A percentile compares a stretch with the other conserved stretches of the same genome.
These are phyloP conservation scores for Arabidopsis thaliana DNA, from an alignment of 345 rosid genomes.

Conservation along the genomic window DNA sequence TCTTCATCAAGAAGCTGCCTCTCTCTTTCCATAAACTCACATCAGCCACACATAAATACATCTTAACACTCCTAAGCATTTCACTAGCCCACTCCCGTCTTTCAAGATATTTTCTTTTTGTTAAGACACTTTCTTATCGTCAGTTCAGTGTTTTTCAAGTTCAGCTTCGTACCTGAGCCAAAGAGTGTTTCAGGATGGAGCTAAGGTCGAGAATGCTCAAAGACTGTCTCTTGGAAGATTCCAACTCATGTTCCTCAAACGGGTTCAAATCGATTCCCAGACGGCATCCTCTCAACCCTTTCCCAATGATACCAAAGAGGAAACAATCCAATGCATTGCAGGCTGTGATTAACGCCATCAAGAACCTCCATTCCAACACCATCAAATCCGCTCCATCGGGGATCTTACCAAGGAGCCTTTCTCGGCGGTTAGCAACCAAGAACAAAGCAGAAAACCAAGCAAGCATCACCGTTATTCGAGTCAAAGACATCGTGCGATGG, in stretches of 20 bases:
- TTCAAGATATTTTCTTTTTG: conserved; percentile 3
- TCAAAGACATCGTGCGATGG: conserved; percentile 91
- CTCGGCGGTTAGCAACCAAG: conserved; percentile 48
- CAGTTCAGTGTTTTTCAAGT: conserved; percentile 9
- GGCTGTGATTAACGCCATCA: conserved; percentile 59
- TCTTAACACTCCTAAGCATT: conserved; percentile 39
- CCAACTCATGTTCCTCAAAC: conserved; percentile 50
- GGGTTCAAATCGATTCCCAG: conserved; percentile 53
- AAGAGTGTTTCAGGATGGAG: conserved; percentile 37
- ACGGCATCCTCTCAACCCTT: conserved; percentile 27
- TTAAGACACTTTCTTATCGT: neutral
- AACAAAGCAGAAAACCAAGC: conserved; percentile 22
- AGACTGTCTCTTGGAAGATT: conserved; percentile 78
- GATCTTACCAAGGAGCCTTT: conserved; percentile 61
- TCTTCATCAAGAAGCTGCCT: conserved; percentile 66
- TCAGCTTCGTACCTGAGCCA: conserved; percentile 30
- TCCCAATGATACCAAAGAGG: conserved; percentile 34
- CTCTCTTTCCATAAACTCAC: conserved; percentile 53
- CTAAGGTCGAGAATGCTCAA: conserved; percentile 60
- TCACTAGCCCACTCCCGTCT: conserved; percentile 12
- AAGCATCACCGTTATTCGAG: conserved; percentile 43
- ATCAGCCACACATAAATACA: conserved; percentile 34
- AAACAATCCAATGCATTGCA: conserved; percentile 58
- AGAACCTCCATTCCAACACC: conserved; percentile 47
- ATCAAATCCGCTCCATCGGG: conserved; percentile 50